Evolutionary conservation across 192 early-diverging fungal genomes (phyloP).

Genomic region (Phycomyces blakesleeanus): DNA sequence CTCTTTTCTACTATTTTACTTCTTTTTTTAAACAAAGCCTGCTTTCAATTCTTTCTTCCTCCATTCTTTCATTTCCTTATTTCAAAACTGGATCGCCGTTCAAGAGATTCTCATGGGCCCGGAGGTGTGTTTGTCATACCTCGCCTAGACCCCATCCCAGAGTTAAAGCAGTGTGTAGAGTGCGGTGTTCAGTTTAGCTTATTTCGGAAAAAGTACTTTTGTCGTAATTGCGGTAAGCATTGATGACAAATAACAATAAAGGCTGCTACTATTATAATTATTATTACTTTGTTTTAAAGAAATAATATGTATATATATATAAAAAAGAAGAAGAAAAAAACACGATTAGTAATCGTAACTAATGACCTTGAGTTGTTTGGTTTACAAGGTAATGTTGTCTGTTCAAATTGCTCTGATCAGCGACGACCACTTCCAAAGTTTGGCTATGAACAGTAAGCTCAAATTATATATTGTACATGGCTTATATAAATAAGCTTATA

Average conservation of each 20-base stretch:
- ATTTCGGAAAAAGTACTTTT: slow-evolving; percentile 36
- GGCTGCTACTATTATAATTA: background rate
- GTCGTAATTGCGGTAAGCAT: slow-evolving; percentile 37
- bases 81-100: background rate
- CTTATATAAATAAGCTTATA: too few species aligned
- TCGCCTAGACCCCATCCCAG: slow-evolving; percentile 5
- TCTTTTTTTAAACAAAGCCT: too few species aligned
- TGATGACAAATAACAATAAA: too few species aligned
- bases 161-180: slow-evolving; percentile 17
- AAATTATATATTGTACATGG: background rate
- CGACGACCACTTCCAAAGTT: slow-evolving; percentile 26
- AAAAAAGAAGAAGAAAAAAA: too few species aligned
- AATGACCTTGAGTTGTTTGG: too few species aligned
- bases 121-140: slow-evolving; percentile 30
- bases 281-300: too few species aligned
- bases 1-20: too few species aligned
- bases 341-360: too few species aligned
- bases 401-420: slow-evolving; percentile 29
- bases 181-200: slow-evolving; percentile 25
- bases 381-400: slow-evolving; percentile 27
- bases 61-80: background rate
- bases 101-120: slow-evolving; percentile 12
- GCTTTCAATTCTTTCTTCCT: background rate
- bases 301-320: too few species aligned
- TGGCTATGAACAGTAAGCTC: slow-evolving; percentile 35